Evolutionary conservation across 768 basidiomycete genomes (phyloP), one percentile per base, ranked within the genome.

Genomic region (Russula ochroleuca): DNA sequence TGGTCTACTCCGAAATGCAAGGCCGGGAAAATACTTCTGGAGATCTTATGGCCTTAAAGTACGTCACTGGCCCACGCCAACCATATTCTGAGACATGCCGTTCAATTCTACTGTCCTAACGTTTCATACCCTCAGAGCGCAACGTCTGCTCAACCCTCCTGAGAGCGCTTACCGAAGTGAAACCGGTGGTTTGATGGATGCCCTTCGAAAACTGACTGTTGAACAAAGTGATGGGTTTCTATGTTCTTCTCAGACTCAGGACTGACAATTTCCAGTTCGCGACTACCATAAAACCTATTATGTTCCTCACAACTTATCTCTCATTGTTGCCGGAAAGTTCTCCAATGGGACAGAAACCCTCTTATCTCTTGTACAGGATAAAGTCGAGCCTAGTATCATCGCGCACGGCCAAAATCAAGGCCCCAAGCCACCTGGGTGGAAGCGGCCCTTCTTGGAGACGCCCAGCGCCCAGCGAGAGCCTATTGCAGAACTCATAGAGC

Each of bases 1-100:
- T 99, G 1, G 96, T 98, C 11, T 98, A 97, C 74, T 90, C 89
- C 71, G 91, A 94, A 77, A 97, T 97, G 94, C 92, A 95, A 76
- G 94, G 94, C 1, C 83, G 96, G 52, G 88, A 98, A 77, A 98
- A 98, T 71, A 94, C 91, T 0, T 85, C 92, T 2, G 86, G 85
- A 11, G 95, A 98, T 76, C 78, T 98, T 49, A 94, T 97, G 90
- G 85, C 87, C 41, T 81, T 94, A 31, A 78, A 84, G 93, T 94
- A 66, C 48, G 84, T 78, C 41, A 33, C 13, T 25, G 43, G 25
- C 52, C 2, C 9, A 40, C 17, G 45, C 50, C 6, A 14, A 13
- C 25, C 21, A 5, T 35, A 14, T 31, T 43, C 35, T 13, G 19
- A 35, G 31, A 31, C 17, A 14, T 6, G 28, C n/a, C 10, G 14